phyloP scores from a whole-genome alignment of 2,329 filamentous ascomycete species.

The Zalaria sp. region DNA sequence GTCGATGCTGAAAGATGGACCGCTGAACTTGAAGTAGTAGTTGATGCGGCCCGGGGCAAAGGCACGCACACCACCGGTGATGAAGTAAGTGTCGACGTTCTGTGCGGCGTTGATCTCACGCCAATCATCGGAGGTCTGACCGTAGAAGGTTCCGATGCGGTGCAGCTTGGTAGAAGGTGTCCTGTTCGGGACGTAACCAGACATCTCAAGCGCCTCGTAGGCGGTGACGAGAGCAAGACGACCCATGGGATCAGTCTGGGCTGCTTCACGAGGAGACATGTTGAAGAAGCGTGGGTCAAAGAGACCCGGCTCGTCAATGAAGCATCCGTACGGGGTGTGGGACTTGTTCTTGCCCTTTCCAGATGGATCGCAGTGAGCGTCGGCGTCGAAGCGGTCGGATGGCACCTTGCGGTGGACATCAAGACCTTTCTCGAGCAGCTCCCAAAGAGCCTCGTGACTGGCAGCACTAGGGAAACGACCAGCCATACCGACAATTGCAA shows the following conservation, averaged over 20 bases:
- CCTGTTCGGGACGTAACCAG: slow-evolving; percentile 59
- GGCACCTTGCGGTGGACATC: slow-evolving; percentile 59
- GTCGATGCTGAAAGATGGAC: slow-evolving; percentile 58
- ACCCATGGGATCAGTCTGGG: slow-evolving; percentile 71
- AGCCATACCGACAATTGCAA: slow-evolving; percentile 76
- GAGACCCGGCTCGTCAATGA: slow-evolving; percentile 58
- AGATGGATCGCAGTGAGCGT: slow-evolving; percentile 55
- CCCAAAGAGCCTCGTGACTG: slow-evolving; percentile 59
- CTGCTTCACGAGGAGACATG: slow-evolving; percentile 70
- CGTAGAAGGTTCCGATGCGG: slow-evolving; percentile 60
- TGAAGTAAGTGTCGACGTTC: slow-evolving; percentile 57
- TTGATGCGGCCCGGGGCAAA: slow-evolving; percentile 54
- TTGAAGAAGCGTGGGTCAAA: slow-evolving; percentile 82
- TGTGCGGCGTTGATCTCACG: slow-evolving; percentile 61
- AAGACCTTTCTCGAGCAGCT: slow-evolving; percentile 57
- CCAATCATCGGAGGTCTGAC: slow-evolving; percentile 64
- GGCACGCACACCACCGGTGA: slow-evolving; percentile 47
- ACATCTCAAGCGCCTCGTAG: slow-evolving; percentile 72
- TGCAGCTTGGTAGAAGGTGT: slow-evolving; percentile 52
- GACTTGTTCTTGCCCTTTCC: slow-evolving; percentile 64
- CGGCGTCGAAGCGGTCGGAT: slow-evolving; percentile 57
- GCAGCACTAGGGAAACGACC: slow-evolving; percentile 64
- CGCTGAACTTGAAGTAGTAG: slow-evolving; percentile 65
- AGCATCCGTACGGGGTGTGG: slow-evolving; percentile 64
- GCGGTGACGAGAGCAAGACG: slow-evolving; percentile 61